Evolutionary conservation across 164 flowering plant genomes (phyloP).

Genomic region (Chimonanthus praecox): DNA sequence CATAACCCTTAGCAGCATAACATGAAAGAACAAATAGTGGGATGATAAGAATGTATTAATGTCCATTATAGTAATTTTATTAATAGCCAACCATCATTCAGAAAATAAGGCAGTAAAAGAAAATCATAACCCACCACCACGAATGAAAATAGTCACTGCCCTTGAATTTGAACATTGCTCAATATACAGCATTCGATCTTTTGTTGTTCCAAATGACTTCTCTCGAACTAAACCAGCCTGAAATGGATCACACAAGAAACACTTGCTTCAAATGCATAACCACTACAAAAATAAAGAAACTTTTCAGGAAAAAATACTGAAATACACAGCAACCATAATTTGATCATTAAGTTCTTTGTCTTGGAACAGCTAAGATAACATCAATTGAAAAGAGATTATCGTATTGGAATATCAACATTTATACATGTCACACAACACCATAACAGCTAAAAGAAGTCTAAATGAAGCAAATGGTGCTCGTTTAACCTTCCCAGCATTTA

Average conservation of each 20-base stretch:
- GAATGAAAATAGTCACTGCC: constrained; percentile 86
- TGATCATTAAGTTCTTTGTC: not conserved
- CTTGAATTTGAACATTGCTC: constrained; percentile 97
- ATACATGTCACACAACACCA: too few species aligned
- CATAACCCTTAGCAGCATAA: too few species aligned
- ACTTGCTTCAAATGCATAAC: not conserved
- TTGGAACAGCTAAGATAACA: not conserved
- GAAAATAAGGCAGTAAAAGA: not conserved
- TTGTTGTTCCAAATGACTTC: constrained; percentile 94
- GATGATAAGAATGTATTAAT: not conserved
- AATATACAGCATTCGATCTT: constrained; percentile 92
- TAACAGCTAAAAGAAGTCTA: too few species aligned
- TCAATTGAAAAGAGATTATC: too few species aligned
- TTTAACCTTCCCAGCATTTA: not conserved
- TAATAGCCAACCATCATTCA: not conserved
- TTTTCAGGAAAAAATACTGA: not conserved
- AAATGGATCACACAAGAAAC: constrained; percentile 3
- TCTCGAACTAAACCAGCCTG: constrained; percentile 97
- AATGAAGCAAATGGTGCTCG: too few species aligned
- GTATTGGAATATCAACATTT: too few species aligned
- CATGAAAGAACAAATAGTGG: not conserved
- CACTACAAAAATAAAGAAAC: not conserved
- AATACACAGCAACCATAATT: not conserved
- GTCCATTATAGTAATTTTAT: not conserved
- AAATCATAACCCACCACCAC: constrained; percentile 63